Evolutionary conservation across 176 grass and related monocot species (phyloP), one percentile per base, ranked within the genome.

Genomic region (Cocos nucifera): DNA sequence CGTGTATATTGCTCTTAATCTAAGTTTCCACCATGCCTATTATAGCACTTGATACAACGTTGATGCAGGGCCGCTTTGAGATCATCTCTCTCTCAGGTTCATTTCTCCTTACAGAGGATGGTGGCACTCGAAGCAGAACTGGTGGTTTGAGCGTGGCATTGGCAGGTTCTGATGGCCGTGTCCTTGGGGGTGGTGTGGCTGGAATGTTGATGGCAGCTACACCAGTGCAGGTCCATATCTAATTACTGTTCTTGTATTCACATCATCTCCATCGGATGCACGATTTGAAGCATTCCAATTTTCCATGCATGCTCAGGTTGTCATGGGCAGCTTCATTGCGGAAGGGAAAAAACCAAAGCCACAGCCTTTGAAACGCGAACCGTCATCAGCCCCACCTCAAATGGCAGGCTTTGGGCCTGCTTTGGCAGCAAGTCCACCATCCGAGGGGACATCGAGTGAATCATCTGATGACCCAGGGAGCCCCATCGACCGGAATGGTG

Each of bases 21-120:
- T 14, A 44, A 44, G 35, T 44, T 44, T 44, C 2, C 10, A 44
- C 10, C 35, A 44, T 44, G 35, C 14, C 35, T 44, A 14, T 44
- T 12, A 44, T 44, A 44, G 35, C 35, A 44, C 2, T 56, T 32
- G 32, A 54, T 67, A 9, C 48, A 22, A 67, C 22, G n/a, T 66
- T 48, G 59, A 22, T 73, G 69, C 85, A 99, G 94, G 94, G 94
- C 3, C 94, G 94, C 14, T 99, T 93, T 57, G 94, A 99, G 82
- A 89, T 99, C 65, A 92, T 99, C 32, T 99, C 94, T 54, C 77
- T 99, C 23, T 99, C 94, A 66, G 88, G 94, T 71, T 93, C 94
- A 39, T 99, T 89, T 72, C 63, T 89, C 22, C 88, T 99, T 59
- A 85, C 94, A 1, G 88, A 99, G 79, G 94, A 99, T 65, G 85